Base-by-base conservation (phyloP, 768 basidiomycete species). In the Tylopilus rubrobrunneus region DNA sequence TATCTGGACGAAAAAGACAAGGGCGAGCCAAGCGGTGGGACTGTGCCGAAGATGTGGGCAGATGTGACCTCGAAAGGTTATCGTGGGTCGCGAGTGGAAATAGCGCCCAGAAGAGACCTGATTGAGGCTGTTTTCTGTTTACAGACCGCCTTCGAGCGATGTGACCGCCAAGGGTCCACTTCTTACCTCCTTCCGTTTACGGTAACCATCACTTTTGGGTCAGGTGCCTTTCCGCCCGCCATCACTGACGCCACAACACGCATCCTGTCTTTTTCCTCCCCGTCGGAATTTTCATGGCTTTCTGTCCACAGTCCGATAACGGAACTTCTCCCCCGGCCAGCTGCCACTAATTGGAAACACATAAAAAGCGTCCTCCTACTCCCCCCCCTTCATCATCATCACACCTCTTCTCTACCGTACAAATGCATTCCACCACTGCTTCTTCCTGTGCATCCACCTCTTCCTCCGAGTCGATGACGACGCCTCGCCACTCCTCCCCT, bases 161-260 rank as follows among this genome's bases (percentile, higher is more conserved):
- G 65, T 68, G 64, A 66, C 65, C 57, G 65, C 64, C 65, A 66
- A 66, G 59, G 62, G 59, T 53, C 55, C 55, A 28, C 46, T 48
- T 61, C 55, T 42, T 51, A 4, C 48, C 54, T 27, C 42, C 48
- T 63, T 19, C 67, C 62, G 54, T 51, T 58, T 68, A 21, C 0
- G 54, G 59, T 21, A 42, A 45, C 17, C 49, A 59, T 64, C 67
- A 57, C 44, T 55, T 61, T 58, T 59, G 52, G 53, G 64, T 68
- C 63, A 67, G 60, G 59, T 66, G 65, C 61, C 63, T 67, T 54
- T 66, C 63, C 55, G 49, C 64, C 64, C 65, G 62, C 67, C 69
- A 68, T 71, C 67, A 71, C 14, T 69, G 67, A 63, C 67, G 67
- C 69, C 67, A 69, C 67, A 71, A 71, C 69, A 71, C 65, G 67